Evolutionary conservation across 352 stramenopile genomes (phyloP), one percentile per base, ranked within the genome.

Genomic region (Globisporangium ultimum): DNA sequence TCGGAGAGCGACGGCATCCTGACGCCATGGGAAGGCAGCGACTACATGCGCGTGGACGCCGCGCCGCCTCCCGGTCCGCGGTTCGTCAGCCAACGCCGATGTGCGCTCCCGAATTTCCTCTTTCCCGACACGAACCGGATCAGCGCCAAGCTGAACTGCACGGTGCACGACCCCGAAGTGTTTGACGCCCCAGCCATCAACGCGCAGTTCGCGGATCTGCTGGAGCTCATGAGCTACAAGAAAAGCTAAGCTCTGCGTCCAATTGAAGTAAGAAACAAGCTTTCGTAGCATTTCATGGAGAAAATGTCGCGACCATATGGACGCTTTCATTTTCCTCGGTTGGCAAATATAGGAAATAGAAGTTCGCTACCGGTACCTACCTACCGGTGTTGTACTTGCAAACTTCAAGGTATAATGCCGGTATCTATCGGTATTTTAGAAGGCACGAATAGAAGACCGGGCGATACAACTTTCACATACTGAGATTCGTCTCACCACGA

Each of bases 41-140:
- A 61, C 15, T 76, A 77, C 52, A 72, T 72, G 34, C 62, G 68
- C 11, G 59, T 66, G 2, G 48, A 77, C 0, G 61, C 77, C 10
- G 70, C 68, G 7, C 71, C 67, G 20, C 43, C 77, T 12, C 64
- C 83, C 18, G 61, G 66, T 5, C 80, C 78, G 17, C 70, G 83
- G 14, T 78, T 68, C 2, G 69, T 80, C 49, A 63, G 40, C 18
- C 64, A 59, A 5, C 73, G 80, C 32, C 70, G 84, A 18, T 58
- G 74, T 20, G 84, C 82, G 13, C 54, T 94, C 43, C 80, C 80
- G 1, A 85, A 79, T 40, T 78, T 91, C 15, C 55, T 92, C 12
- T 89, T 92, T 18, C 82, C 83, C 0, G 83, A 94, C 48, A 78
- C 82, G 10, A 59, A 64, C 5, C 80, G 85, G 0, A 80, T 94